These are phyloP conservation scores for Rusavskia elegans DNA, from an alignment of 495 filamentous ascomycete species.

Conservation along the genomic window DNA sequence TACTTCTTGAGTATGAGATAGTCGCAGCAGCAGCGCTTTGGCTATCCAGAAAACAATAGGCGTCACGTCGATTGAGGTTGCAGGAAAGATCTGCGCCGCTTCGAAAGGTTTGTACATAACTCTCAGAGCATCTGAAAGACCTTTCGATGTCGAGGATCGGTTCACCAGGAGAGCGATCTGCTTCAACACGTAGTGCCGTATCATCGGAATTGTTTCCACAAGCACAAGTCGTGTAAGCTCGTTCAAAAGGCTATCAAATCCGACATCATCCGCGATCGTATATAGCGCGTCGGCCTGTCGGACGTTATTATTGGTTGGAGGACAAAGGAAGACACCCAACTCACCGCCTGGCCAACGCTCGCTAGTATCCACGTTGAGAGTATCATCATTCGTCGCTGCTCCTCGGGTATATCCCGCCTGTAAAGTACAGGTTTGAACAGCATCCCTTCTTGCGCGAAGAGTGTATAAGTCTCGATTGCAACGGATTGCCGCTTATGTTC, in stretches of 20 bases:
- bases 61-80: conserved; percentile 9
- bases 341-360: conserved; percentile 31
- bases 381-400: conserved; percentile 35
- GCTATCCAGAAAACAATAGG: conserved; percentile 35
- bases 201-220: conserved; percentile 20
- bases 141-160: conserved; percentile 42
- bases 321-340: background rate
- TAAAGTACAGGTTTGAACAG: conserved; percentile 26
- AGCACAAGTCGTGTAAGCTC: conserved; percentile 26
- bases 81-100: conserved; percentile 4
- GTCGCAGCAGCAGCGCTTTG: conserved; percentile 37
- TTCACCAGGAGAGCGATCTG: conserved; percentile 49
- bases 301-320: no score
- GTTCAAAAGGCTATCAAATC: conserved; percentile 23
- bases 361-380: conserved; percentile 47
- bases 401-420: conserved; percentile 16
- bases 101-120: conserved; percentile 16
- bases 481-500: conserved; percentile 36
- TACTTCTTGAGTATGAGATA: conserved; percentile 31
- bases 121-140: conserved; percentile 20
- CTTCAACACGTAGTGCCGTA: conserved; percentile 36
- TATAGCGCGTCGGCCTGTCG: conserved; percentile 14
- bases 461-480: conserved; percentile 38
- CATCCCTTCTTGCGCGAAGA: conserved; percentile 27
- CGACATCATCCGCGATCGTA: conserved; percentile 11